A percentile compares a stretch with the other conserved stretches of the same genome.
phyloP scores from a whole-genome alignment of 495 filamentous ascomycete species.

The Bacidia gigantensis region DNA sequence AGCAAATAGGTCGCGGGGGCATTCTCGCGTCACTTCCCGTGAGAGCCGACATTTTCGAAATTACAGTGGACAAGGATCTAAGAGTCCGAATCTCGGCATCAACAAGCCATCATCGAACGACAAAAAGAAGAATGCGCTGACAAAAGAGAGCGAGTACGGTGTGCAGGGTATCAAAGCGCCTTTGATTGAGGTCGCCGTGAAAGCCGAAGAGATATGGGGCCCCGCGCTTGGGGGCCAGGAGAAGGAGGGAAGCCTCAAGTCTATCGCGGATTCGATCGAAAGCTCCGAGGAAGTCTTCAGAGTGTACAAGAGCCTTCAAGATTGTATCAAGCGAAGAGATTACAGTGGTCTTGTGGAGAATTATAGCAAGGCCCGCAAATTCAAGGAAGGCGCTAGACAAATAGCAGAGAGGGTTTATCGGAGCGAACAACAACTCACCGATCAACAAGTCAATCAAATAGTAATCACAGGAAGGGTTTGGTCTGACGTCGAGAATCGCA shows the following conservation, averaged over 20 bases:
- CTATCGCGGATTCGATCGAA: constrained; percentile 58
- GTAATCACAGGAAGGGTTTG: constrained; percentile 88
- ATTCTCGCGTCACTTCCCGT: constrained; percentile 42
- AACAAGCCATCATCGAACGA: constrained; percentile 28
- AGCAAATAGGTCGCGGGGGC: constrained; percentile 31
- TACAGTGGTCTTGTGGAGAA: constrained; percentile 78
- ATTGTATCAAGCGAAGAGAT: constrained; percentile 78
- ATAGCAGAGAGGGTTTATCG: constrained; percentile 40
- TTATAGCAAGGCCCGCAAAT: constrained; percentile 62
- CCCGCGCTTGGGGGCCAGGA: constrained; percentile 87
- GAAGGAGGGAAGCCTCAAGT: constrained; percentile 71
- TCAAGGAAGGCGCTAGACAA: constrained; percentile 57
- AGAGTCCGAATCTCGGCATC: constrained; percentile 20
- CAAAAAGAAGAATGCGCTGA: constrained; percentile 73
- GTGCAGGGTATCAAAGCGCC: constrained; percentile 79
- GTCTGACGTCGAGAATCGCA: constrained; percentile 74
- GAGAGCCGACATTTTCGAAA: constrained; percentile 24
- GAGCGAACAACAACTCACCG: constrained; percentile 38
- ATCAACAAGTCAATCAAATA: constrained; percentile 69
- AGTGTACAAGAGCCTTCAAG: constrained; percentile 58
- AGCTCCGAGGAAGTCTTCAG: constrained; percentile 68
- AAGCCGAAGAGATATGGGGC: constrained; percentile 94
- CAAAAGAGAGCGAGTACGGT: constrained; percentile 90
- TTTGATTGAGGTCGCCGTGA: constrained; percentile 73
- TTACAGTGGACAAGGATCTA: constrained; percentile 21